Base-by-base conservation (phyloP, 2,329 filamentous ascomycete genomes). In the Talaromyces rugulosus region DNA sequence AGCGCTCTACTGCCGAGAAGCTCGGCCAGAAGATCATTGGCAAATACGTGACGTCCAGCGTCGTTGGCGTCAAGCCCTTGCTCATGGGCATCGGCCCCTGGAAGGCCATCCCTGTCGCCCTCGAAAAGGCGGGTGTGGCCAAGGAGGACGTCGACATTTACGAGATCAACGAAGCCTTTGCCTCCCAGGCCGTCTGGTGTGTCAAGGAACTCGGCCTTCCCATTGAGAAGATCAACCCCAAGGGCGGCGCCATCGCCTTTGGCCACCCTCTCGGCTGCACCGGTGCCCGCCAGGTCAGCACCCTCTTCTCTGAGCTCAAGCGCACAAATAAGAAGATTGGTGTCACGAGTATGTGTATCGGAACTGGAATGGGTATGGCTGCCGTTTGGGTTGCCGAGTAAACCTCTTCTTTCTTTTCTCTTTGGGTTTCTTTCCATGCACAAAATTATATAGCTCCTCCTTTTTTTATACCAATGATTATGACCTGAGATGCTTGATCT, bases 111-210 rank as follows among this genome's bases (percentile, higher is more conserved):
- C 95, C 95, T 66, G 90, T 93, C 74, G 93, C 91, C 4, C 88
- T 97, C 61, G 85, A 91, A 74, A 93, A 95, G 76, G 91, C 93
- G 0, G 92, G 93, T 63, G 87, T 99, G 70, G 83, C 82, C 74
- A 91, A 89, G 78, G 89, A 96, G 62, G 94, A 98, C 68, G 92
- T 99, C 33, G 95, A 98, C 75, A 94, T 98, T 73, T 98, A 86
- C 73, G 95, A 99, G 85, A 97, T 99, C 84, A 99, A 99, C 82
- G 95, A 99, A 85, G 95, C 95, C 1, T 99, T 99, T 77, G 95
- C 95, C 34, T 91, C 87, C 66, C 94, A 98, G 84, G 96, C 92
- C 78, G 78, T 98, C 67, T 98, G 90, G 90, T 97, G 92, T 77
- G 87, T 91, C 66, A 91, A 95, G 71, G 88, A 97, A 82, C 85